Evolutionary conservation across 192 early-diverging fungal species (phyloP), one percentile per base, ranked within the genome.

Genomic region (Backusella sp.): DNA sequence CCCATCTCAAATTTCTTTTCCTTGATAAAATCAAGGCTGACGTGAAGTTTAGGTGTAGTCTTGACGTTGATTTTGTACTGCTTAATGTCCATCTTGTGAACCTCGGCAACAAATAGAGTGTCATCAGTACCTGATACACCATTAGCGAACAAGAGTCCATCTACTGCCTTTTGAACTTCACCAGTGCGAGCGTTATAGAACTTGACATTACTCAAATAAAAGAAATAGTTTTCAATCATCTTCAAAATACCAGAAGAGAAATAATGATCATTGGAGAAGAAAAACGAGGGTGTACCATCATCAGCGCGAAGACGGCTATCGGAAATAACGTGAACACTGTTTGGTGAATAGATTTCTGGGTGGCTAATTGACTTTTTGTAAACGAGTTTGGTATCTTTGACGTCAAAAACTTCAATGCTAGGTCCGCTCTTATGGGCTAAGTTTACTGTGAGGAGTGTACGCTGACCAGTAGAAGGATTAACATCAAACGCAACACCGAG

Each of bases 251-350:
- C 34, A 0, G 37, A 34, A 44, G 28, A 23, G 23, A 69, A 74
- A 42, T 71, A 70, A 37, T 81, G 80, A 15, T 81, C 80, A 37
- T 81, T 81, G 17, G 44, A 59, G 9, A 77, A 36, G 36, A 77
- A 77, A 68, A 81, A 81, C 0, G 80, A 81, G 0, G 80, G 80
- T 23, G 49, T 49, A 15, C 76, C 80, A 71, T 81, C 80, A 23
- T 72, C 30, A 52, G 68, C 30, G 11, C 66, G 71, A 39, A 70
- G 65, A 26, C 49, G 59, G 8, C 46, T 11, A 14, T 77, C 66
- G 6, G 49, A 19, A 9, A 81, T 6, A 17, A 74, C 8, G 30
- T 74, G 72, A 6, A 81, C 28, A 35, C 76, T 76, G 28, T 81
- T 81, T 41, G 80, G 80, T 6, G 75, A 28, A 70, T 73, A 49